Percentiles rank a stretch among this genome's conserved stretches.
Evolutionary conservation across 2,329 filamentous ascomycete genomes (phyloP).

Genomic region (Colletotrichum sp.): DNA sequence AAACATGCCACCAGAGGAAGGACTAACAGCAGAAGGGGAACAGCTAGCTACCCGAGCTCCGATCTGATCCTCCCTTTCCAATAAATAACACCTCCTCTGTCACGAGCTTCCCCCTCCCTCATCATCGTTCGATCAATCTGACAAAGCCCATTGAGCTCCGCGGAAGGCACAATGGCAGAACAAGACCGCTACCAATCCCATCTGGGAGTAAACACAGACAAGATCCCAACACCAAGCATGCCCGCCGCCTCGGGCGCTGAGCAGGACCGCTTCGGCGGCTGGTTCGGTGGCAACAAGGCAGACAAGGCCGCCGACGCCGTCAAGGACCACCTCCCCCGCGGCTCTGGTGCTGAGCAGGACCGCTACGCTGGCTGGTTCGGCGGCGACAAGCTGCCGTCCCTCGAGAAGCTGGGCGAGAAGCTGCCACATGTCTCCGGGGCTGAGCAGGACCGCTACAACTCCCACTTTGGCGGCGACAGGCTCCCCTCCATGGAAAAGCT

Average conservation of each 20-base stretch:
- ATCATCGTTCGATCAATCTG: not conserved
- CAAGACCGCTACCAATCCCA: slow-evolving; percentile 24
- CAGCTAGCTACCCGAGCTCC: not conserved
- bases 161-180: slow-evolving; percentile 20
- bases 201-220: slow-evolving; percentile 17
- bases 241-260: slow-evolving; percentile 13
- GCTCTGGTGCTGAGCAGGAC: slow-evolving; percentile 27
- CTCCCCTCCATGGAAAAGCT: not conserved
- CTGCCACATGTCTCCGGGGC: slow-evolving; percentile 20
- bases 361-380: slow-evolving; percentile 25
- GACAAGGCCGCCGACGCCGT: slow-evolving; percentile 9
- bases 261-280: slow-evolving; percentile 13
- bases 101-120: not conserved
- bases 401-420: not conserved
- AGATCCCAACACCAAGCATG: slow-evolving; percentile 6
- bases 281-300: slow-evolving; percentile 10
- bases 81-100: not conserved
- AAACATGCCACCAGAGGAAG: not conserved
- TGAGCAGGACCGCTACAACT: slow-evolving; percentile 27
- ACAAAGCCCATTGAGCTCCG: not conserved
- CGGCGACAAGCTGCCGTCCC: slow-evolving; percentile 11
- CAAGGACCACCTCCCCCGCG: slow-evolving; percentile 10
- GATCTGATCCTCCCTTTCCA: not conserved
- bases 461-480: slow-evolving; percentile 26
- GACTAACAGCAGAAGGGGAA: not conserved